Base-by-base conservation (phyloP, 371 early-diverging fungal genomes). In the Syncephalastrum racemosum region DNA sequence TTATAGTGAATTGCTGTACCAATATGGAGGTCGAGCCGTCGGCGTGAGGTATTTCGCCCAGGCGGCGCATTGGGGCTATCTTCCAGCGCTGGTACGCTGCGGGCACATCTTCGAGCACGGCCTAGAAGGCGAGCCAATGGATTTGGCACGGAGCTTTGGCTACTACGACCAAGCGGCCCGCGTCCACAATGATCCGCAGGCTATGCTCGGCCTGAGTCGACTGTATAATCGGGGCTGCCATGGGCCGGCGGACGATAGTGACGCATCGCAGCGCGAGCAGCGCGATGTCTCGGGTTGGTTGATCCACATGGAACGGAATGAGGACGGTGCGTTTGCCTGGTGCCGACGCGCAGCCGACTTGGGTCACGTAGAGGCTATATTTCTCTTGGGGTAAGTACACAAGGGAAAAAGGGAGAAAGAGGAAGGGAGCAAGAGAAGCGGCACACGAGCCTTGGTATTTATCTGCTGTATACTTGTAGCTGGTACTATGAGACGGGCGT, bases 241-340 rank as follows among this genome's bases (percentile, higher is more conserved):
- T 45, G 61, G 62, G 8, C 69, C 69, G 25, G 36, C 10, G 1
- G 57, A 56, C 24, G 69, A 64, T 24, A 25, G 22, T 14, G 58
- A 57, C 13, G 49, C 40, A 46, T 41, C 46, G 42, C 20, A 56
- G 20, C 56, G 64, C 20, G 14, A 24, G 15, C 24, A 50, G 22
- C 46, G 31, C 4, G 73, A 78, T 56, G 73, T 67, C n/a, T 69
- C 75, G 16, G 62, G 60, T 10, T 72, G 79, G 79, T 22, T 61
- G 18, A 53, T 48, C n/a, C 54, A 60, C 49, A 56, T 54, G 15
- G 40, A 54, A 1, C 56, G 62, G 13, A 73, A 86, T 14, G 83
- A 84, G 48, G 85, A 75, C 60, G 60, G 55, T 13, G 68, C 79
- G 0, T 78, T 73, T 45, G 54, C 46, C 44, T 78, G 79, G 79